phyloP scores from a whole-genome alignment of 2,329 filamentous ascomycete genomes.

The Sporothrix brunneoviolacea region DNA sequence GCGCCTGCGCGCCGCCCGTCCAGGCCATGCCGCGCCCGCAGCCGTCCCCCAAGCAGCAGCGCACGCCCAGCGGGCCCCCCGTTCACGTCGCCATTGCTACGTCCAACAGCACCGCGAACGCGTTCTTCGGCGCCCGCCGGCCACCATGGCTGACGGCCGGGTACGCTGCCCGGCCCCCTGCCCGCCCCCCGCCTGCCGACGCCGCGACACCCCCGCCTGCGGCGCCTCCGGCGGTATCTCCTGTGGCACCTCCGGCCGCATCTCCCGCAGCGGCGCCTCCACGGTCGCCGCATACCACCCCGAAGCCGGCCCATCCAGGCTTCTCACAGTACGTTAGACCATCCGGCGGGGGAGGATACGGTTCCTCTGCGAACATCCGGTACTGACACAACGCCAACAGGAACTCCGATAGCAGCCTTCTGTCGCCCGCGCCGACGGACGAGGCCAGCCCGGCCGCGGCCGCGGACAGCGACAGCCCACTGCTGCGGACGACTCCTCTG shows the following conservation, averaged over 20 bases:
- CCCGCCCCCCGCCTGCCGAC: not conserved
- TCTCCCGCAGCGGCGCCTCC: too few relatives aligned
- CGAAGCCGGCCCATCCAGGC: not conserved
- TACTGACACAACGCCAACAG: slow-evolving; percentile 3
- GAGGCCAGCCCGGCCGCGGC: slow-evolving; percentile 43
- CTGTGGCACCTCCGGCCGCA: not conserved
- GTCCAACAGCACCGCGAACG: slow-evolving; percentile 26
- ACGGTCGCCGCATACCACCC: too few relatives aligned
- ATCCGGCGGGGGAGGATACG: too few relatives aligned
- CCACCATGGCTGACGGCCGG: slow-evolving; percentile 25
- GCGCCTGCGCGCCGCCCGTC: not conserved
- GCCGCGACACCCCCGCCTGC: not conserved
- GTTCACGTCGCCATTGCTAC: slow-evolving; percentile 18
- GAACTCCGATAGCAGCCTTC: slow-evolving; percentile 36
- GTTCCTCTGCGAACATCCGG: too few relatives aligned
- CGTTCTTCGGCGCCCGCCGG: slow-evolving; percentile 24
- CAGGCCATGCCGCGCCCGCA: slow-evolving; percentile 11
- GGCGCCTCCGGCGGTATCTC: not conserved
- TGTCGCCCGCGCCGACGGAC: slow-evolving; percentile 58
- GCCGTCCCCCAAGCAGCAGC: not conserved
- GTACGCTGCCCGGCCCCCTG: not conserved
- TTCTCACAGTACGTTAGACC: not conserved
- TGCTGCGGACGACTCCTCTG: not conserved
- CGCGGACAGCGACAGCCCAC: not conserved
- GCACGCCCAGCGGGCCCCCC: not conserved